These are phyloP conservation scores for Nigrospora oryzae DNA, from an alignment of 2,329 filamentous ascomycete species.

Conservation along the genomic window DNA sequence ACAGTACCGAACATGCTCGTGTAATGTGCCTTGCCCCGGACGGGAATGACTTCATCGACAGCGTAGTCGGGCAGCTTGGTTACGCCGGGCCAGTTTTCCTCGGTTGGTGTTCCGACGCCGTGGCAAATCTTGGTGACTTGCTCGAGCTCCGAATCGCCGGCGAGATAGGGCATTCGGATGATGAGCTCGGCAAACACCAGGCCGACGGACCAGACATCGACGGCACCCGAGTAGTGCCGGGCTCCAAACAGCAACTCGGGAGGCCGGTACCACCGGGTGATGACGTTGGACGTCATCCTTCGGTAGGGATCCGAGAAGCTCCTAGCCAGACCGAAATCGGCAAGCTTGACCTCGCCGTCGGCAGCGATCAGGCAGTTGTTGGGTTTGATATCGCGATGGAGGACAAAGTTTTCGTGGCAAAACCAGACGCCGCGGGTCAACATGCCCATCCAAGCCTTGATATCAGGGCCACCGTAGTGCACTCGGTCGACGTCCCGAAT, in stretches of 20 bases:
- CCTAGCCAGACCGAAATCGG: constrained; percentile 93
- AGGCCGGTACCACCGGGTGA: constrained; percentile 94
- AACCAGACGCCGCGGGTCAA: constrained; percentile 88
- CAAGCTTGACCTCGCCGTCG: constrained; percentile 88
- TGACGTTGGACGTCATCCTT: constrained; percentile 88
- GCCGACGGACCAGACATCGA: constrained; percentile 91
- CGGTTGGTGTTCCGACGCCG: constrained; percentile 80
- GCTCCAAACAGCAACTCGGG: constrained; percentile 91
- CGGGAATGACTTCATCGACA: constrained; percentile 49
- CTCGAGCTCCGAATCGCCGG: constrained; percentile 76
- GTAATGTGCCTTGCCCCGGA: constrained; percentile 66
- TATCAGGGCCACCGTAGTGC: constrained; percentile 78
- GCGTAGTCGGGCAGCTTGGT: constrained; percentile 72
- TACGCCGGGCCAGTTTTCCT: constrained; percentile 94
- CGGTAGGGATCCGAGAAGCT: constrained; percentile 81
- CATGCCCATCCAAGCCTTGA: constrained; percentile 99
- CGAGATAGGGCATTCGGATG: constrained; percentile 72
- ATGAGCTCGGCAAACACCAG: constrained; percentile 90
- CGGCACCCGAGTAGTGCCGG: constrained; percentile 78
- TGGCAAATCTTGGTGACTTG: constrained; percentile 80
- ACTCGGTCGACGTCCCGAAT: constrained; percentile 76
- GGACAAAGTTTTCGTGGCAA: constrained; percentile 87
- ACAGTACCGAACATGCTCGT: constrained; percentile 69
- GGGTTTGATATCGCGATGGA: constrained; percentile 97
- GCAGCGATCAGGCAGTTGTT: constrained; percentile 95